A percentile compares a stretch with the other conserved stretches of the same genome.
These are phyloP conservation scores for Cucumis cinereus DNA, from an alignment of 306 rosid genomes.

Conservation along the genomic window DNA sequence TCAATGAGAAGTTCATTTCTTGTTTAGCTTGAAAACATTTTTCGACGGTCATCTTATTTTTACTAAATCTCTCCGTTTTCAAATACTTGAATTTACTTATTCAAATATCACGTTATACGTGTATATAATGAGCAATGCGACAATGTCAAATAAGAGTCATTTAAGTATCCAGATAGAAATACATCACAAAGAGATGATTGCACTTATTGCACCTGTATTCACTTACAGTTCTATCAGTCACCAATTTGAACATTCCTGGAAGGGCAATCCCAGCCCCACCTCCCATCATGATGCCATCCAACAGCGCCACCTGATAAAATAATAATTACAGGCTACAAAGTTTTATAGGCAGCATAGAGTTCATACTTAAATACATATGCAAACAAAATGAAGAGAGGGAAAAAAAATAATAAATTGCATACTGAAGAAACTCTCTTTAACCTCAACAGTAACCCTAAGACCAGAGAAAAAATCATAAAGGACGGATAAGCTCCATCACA, in stretches of 20 bases:
- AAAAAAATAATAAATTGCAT: neutral
- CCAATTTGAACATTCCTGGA: conserved; percentile 80
- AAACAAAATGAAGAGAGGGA: neutral
- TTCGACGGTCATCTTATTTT: neutral
- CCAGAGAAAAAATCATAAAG: neutral
- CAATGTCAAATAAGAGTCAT: neutral
- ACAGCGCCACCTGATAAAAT: conserved; percentile 55
- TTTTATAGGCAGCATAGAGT: neutral
- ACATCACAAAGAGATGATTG: neutral
- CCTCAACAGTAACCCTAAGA: neutral
- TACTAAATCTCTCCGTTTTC: neutral
- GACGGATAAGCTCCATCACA: neutral
- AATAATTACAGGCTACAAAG: neutral
- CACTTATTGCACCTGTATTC: neutral
- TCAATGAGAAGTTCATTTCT: neutral
- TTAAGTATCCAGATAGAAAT: neutral
- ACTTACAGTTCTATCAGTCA: conserved; percentile 83
- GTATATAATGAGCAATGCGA: neutral
- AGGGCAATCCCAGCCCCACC: conserved; percentile 88
- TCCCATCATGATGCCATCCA: conserved; percentile 90
- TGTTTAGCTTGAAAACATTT: conserved; percentile 1
- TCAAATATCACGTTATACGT: neutral
- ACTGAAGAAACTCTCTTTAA: neutral
- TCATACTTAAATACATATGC: neutral
- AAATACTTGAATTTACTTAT: neutral